A percentile compares a stretch with the other conserved stretches of the same genome.
Evolutionary conservation across 352 stramenopile genomes (phyloP).

Genomic region (Phytophthora cryptogea): DNA sequence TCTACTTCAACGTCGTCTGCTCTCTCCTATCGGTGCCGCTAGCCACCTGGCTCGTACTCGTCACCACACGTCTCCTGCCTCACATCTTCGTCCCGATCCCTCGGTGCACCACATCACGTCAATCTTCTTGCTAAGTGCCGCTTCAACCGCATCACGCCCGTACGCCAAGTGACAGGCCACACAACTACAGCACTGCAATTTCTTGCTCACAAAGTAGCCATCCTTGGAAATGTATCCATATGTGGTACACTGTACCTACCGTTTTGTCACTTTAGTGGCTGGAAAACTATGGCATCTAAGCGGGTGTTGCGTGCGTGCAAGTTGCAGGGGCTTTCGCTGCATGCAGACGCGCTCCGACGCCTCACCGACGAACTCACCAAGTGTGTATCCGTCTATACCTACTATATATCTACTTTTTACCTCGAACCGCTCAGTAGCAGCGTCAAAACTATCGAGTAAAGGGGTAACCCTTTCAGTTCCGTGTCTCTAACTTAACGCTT

Average conservation of each 20-base stretch:
- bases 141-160: not conserved
- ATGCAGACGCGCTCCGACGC: slow-evolving; percentile 65
- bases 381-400: slow-evolving; percentile 33
- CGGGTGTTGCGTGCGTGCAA: slow-evolving; percentile 85
- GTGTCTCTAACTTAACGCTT: slow-evolving; percentile 3
- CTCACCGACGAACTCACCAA: slow-evolving; percentile 73
- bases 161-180: not conserved
- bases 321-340: slow-evolving; percentile 80
- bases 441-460: slow-evolving; percentile 9
- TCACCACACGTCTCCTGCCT: not conserved
- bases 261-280: slow-evolving; percentile 20
- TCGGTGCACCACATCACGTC: not conserved
- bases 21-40: not conserved
- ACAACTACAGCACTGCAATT: not conserved
- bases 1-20: not conserved
- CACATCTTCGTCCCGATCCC: not conserved
- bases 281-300: slow-evolving; percentile 69
- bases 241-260: slow-evolving; percentile 18
- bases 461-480: not conserved
- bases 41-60: not conserved
- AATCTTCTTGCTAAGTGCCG: not conserved
- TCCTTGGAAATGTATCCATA: slow-evolving; percentile 14
- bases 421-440: slow-evolving; percentile 1
- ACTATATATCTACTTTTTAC: slow-evolving; percentile 5
- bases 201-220: no score